Evolutionary conservation across 306 rosid species (phyloP).

Genomic region (Medicago ruthenica): DNA sequence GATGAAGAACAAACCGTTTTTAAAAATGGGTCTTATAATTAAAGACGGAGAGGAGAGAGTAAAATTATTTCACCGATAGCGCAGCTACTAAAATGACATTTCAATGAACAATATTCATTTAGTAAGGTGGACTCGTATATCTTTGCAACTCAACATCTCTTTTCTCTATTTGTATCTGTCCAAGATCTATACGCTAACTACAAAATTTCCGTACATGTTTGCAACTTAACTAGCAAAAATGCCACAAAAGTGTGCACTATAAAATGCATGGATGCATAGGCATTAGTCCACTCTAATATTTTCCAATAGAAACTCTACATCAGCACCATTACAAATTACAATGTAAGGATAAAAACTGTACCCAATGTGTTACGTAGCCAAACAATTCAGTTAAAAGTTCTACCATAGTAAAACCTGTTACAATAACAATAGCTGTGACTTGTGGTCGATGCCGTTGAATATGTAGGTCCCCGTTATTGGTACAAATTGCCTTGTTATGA

Average conservation of each 20-base stretch:
- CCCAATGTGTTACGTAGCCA: slow-evolving; percentile 1
- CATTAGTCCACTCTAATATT: slow-evolving; percentile 32
- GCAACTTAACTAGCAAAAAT: slow-evolving; percentile 23
- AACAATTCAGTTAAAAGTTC: slow-evolving; percentile 33
- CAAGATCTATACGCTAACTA: slow-evolving; percentile 24
- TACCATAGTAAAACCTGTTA: slow-evolving; percentile 43
- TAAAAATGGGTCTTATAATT: too few relatives aligned
- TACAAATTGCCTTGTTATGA: slow-evolving; percentile 91
- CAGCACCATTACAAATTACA: slow-evolving; percentile 17
- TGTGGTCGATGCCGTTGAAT: slow-evolving; percentile 96
- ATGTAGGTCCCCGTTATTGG: slow-evolving; percentile 88
- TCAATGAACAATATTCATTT: neutral
- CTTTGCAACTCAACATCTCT: neutral
- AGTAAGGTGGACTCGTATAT: neutral
- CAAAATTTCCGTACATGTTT: slow-evolving; percentile 39
- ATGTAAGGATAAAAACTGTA: slow-evolving; percentile 13
- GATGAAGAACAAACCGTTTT: too few relatives aligned
- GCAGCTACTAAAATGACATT: neutral
- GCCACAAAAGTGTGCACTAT: slow-evolving; percentile 5
- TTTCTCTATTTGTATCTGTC: neutral
- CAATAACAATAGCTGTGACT: slow-evolving; percentile 79
- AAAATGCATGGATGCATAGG: slow-evolving; percentile 26
- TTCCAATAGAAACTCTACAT: slow-evolving; percentile 44
- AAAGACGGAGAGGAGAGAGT: too few relatives aligned
- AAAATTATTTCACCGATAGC: too few relatives aligned